phyloP scores from a whole-genome alignment of 139 green algal genomes.

The Klebsormidium nitens region DNA sequence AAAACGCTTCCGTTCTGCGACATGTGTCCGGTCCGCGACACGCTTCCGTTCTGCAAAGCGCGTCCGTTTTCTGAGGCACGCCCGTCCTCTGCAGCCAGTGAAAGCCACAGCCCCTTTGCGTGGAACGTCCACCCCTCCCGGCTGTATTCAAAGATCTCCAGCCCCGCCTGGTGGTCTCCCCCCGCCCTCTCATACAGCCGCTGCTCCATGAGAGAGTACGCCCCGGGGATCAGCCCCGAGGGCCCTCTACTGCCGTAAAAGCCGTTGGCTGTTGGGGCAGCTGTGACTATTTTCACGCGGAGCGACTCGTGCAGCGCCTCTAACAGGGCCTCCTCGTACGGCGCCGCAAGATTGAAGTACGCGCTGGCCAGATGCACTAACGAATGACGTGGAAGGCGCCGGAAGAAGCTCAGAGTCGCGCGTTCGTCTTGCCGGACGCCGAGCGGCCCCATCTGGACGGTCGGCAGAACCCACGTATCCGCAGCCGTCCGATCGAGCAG shows the following conservation, averaged over 20 bases:
- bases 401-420: conserved; percentile 3
- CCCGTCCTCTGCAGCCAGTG: neutral
- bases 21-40: too few species aligned
- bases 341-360: conserved; percentile 50
- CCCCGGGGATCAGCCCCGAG: conserved; percentile 40
- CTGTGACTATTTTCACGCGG: too few species aligned
- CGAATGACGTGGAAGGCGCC: neutral
- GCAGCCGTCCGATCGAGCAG: too few species aligned
- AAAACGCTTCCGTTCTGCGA: too few species aligned
- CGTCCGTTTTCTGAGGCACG: too few species aligned
- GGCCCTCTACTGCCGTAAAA: conserved; percentile 40
- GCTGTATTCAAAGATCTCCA: neutral
- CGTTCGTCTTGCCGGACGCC: conserved; percentile 48
- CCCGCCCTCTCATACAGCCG: conserved; percentile 34
- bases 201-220: conserved; percentile 48
- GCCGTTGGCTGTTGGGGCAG: too few species aligned
- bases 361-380: conserved; percentile 38
- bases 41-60: too few species aligned
- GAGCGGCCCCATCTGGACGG: conserved; percentile 45
- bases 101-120: neutral
- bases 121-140: neutral
- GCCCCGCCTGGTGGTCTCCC: conserved; percentile 44
- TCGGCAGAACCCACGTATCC: conserved; percentile 49
- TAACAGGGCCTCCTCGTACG: conserved; percentile 31
- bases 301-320: too few species aligned